Evolutionary conservation across 2,329 filamentous ascomycete genomes (phyloP), one percentile per base, ranked within the genome.

Genomic region (Penicillium concentricum): DNA sequence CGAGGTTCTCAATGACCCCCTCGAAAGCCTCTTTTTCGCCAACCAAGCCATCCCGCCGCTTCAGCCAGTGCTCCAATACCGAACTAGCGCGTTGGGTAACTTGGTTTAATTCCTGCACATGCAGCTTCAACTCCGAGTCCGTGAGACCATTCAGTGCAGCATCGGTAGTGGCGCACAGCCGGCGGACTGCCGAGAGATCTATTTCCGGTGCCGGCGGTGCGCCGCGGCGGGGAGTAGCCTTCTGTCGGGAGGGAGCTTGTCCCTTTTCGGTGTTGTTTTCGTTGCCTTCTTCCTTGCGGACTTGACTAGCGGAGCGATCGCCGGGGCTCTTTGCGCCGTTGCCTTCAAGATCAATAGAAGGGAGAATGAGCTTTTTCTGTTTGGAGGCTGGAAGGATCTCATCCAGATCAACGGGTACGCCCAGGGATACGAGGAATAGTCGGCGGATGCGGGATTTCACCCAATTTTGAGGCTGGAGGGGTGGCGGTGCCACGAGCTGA

Each of bases 321-420:
- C 84, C 85, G 8, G 84, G 82, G 10, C 81, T 82, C 3, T 83
- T 86, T 15, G 78, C 34, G 79, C 81, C 26, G 79, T 88, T 61
- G 71, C 77, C 51, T 73, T 81, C 59, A 75, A 82, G 48, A 76
- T 82, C 71, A 63, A 94, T 87, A 6, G 92, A 96, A 0, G 94
- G 94, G 1, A 99, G 83, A 5, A 99, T 84, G 18, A 99, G 87
- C 72, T 97, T 97, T 82, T 97, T 97, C 74, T 99, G 94, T 75
- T 97, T 97, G 13, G 91, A 96, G 0, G 93, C 92, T 0, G 94
- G 94, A 8, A 99, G 84, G 54, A 99, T 97, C 78, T 99, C 94
- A 74, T 99, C 94, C 0, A 99, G 82, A 68, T 99, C 94, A 43
- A 99, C 91, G 1, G 94, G 94, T 0, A 99, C 94, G 18, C 94